These are phyloP conservation scores for Arabis hirsuta DNA, from an alignment of 345 rosid species.

Conservation along the genomic window DNA sequence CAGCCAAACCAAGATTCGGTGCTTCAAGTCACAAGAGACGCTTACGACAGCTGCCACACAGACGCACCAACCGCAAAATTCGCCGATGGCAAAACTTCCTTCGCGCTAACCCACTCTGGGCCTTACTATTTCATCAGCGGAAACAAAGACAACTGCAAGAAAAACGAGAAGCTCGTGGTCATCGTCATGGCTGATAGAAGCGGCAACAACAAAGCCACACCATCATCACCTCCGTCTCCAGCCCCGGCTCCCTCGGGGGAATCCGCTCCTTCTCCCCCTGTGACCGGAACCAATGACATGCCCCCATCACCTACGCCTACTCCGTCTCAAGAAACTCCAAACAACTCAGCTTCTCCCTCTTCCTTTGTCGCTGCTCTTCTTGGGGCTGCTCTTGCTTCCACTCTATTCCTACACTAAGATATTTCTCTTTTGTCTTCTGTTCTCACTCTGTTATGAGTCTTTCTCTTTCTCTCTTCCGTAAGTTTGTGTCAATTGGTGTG, in stretches of 20 bases:
- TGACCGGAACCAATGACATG: conserved; percentile 42
- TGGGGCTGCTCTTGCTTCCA: conserved; percentile 50
- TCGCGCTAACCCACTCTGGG: conserved; percentile 62
- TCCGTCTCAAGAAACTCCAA: conserved; percentile 43
- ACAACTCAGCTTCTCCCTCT: conserved; percentile 50
- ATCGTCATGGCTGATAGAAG: conserved; percentile 73
- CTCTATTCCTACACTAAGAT: conserved; percentile 50
- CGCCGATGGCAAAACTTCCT: conserved; percentile 60
- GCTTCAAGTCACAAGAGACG: conserved; percentile 60
- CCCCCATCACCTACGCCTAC: conserved; percentile 60
- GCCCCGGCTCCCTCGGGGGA: conserved; percentile 62
- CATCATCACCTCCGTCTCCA: conserved; percentile 48
- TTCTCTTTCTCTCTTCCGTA: conserved; percentile 8
- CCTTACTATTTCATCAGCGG: conserved; percentile 82
- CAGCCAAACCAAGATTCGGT: conserved; percentile 67
- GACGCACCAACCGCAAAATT: conserved; percentile 45
- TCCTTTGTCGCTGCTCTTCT: conserved; percentile 53
- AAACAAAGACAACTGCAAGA: conserved; percentile 65
- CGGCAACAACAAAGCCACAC: conserved; percentile 42
- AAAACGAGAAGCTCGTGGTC: conserved; percentile 63
- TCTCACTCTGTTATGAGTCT: conserved; percentile 26
- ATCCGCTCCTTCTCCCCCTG: conserved; percentile 58
- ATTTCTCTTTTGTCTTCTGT: conserved; percentile 16
- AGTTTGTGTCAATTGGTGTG: conserved; percentile 37
- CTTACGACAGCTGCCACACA: conserved; percentile 63